These are phyloP conservation scores for Talaromyces sp. DNA, from an alignment of 2,329 filamentous ascomycete genomes.

Conservation along the genomic window DNA sequence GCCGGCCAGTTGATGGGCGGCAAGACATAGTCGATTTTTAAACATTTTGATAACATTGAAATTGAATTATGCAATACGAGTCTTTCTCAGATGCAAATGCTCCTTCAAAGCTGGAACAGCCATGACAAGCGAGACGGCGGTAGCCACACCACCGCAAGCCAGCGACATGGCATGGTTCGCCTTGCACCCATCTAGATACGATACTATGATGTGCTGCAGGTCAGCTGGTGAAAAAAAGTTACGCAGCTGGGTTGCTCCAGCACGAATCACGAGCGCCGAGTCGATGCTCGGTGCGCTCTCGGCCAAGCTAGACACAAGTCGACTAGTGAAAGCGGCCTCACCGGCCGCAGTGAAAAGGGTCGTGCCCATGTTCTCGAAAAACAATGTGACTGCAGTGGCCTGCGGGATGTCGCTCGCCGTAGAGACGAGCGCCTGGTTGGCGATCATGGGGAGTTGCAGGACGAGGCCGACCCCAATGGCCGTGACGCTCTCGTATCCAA, in stretches of 20 bases:
- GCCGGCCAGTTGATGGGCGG: neutral
- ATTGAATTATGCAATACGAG: neutral
- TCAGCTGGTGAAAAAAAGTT: neutral
- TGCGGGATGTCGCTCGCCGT: slow-evolving; percentile 1
- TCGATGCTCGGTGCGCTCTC: neutral
- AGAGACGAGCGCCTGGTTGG: slow-evolving; percentile 2
- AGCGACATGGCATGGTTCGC: slow-evolving; percentile 5
- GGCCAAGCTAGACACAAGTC: slow-evolving; percentile 1
- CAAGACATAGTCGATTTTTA: neutral
- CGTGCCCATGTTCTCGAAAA: slow-evolving; percentile 10
- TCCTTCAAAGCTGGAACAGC: slow-evolving; percentile 1
- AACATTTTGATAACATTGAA: neutral
- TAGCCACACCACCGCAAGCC: slow-evolving; percentile 1
- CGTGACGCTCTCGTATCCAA: slow-evolving; percentile 20
- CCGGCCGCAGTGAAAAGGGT: slow-evolving; percentile 4
- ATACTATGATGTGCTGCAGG: slow-evolving; percentile 1
- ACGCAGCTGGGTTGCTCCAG: slow-evolving; percentile 3
- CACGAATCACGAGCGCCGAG: neutral
- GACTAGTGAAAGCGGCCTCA: slow-evolving; percentile 5
- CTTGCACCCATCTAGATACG: slow-evolving; percentile 8
- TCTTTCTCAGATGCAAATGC: neutral
- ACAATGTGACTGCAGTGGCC: slow-evolving; percentile 3
- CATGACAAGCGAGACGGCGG: slow-evolving; percentile 4
- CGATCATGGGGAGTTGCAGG: slow-evolving; percentile 6
- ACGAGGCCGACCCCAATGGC: slow-evolving; percentile 5